Percentiles rank a stretch among this genome's conserved stretches.
These are phyloP conservation scores for Epichloe amarillans DNA, from an alignment of 2,329 filamentous ascomycete species.

Conservation along the genomic window DNA sequence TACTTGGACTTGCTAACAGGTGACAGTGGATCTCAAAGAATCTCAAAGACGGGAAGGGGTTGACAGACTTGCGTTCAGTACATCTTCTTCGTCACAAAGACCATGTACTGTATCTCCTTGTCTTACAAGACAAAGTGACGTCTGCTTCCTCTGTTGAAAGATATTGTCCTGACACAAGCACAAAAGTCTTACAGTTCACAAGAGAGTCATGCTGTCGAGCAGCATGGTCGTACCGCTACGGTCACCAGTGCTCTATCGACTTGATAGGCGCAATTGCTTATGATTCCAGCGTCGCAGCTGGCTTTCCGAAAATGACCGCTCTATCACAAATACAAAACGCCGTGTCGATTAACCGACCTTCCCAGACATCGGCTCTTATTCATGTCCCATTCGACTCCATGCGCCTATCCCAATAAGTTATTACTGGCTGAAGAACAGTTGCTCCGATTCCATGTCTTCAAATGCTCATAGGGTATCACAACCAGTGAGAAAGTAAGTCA, in stretches of 20 bases:
- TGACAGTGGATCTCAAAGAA: too few relatives aligned
- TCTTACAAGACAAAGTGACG: too few relatives aligned
- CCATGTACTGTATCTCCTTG: too few relatives aligned
- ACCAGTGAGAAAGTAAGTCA: background rate
- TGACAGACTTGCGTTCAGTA: too few relatives aligned
- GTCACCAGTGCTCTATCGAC: background rate
- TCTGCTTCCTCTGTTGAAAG: too few relatives aligned
- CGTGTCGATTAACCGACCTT: background rate
- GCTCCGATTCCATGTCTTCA: background rate
- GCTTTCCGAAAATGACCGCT: background rate
- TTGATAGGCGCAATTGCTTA: background rate
- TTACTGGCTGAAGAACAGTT: background rate
- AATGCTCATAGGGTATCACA: background rate
- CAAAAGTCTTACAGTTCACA: too few relatives aligned
- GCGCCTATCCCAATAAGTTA: background rate
- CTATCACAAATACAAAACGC: background rate
- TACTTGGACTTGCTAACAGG: too few relatives aligned
- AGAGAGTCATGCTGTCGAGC: too few relatives aligned
- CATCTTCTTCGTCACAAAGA: too few relatives aligned
- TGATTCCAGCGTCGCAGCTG: background rate
- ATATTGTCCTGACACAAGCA: too few relatives aligned
- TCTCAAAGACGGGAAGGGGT: too few relatives aligned
- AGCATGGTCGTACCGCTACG: too few relatives aligned
- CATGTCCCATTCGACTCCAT: background rate
- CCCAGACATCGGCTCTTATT: background rate